These are phyloP conservation scores for Rhazya stricta DNA, from an alignment of 257 asterid genomes.

Conservation along the genomic window DNA sequence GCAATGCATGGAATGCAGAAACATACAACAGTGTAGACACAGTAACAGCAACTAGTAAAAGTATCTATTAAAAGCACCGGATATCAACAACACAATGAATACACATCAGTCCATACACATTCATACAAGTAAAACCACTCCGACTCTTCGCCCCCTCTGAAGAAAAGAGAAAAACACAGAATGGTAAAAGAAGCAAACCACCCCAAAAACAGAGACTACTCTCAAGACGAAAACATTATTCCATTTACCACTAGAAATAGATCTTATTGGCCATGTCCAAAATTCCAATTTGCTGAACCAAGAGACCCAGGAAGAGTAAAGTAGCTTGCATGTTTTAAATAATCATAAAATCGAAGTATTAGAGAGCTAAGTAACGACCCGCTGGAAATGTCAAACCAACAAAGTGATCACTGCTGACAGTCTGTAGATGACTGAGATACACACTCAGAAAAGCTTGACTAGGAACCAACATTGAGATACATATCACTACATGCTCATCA, in stretches of 20 bases:
- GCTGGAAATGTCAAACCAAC: neutral
- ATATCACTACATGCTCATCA: neutral
- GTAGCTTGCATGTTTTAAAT: neutral
- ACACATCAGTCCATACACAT: neutral
- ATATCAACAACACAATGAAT: neutral
- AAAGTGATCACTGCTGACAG: neutral
- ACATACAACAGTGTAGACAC: neutral
- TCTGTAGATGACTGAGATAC: neutral
- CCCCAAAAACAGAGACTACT: neutral
- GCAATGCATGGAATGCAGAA: neutral
- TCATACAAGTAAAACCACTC: neutral
- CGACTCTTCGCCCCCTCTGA: neutral
- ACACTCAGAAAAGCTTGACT: neutral
- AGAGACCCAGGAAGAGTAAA: neutral
- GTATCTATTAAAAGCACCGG: neutral
- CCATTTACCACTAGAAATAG: neutral
- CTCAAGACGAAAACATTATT: neutral
- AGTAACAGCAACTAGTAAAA: neutral
- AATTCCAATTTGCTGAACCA: neutral
- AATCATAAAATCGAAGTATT: neutral
- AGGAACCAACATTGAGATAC: neutral
- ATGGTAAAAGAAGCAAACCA: neutral
- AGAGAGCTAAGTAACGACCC: neutral
- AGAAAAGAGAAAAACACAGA: neutral
- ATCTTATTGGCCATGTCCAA: neutral